These are phyloP conservation scores for Conticribra guillardii DNA, from an alignment of 108 stramenopile genomes.

Conservation along the genomic window DNA sequence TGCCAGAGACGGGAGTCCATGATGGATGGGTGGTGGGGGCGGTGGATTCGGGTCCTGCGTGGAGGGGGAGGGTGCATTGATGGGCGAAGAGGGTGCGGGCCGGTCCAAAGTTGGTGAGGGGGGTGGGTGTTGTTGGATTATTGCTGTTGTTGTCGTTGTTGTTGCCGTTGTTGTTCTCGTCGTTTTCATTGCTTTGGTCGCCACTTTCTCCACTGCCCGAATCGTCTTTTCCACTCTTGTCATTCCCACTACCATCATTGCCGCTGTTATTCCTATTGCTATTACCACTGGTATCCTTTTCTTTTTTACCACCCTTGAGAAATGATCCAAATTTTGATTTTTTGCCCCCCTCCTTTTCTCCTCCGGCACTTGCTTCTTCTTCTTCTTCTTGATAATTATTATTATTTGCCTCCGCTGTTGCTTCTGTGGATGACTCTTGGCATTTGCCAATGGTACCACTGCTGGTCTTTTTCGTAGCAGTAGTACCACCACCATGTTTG, in stretches of 20 bases:
- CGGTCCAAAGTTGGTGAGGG: conserved; percentile 17
- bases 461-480: too few relatives aligned
- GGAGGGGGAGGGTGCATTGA: conserved; percentile 37
- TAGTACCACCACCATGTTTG: too few relatives aligned
- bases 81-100: conserved; percentile 33
- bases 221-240: not conserved
- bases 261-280: not conserved
- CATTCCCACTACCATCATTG: not conserved
- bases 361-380: not conserved
- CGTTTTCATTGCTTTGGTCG: conserved; percentile 16
- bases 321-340: conserved; percentile 13
- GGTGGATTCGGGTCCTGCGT: conserved; percentile 19
- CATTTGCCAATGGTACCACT: too few relatives aligned
- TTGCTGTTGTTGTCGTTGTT: conserved; percentile 6
- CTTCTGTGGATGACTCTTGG: too few relatives aligned
- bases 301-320: conserved; percentile 13
- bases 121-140: conserved; percentile 1
- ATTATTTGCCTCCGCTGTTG: too few relatives aligned
- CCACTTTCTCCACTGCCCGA: conserved; percentile 2
- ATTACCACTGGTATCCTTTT: not conserved
- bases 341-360: not conserved
- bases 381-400: too few relatives aligned
- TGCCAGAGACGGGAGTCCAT: conserved; percentile 45
- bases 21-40: conserved; percentile 40
- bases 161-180: conserved; percentile 21